Conservation (phyloP, 441 rosid genomes). For the Monsonia emarginata region DNA sequence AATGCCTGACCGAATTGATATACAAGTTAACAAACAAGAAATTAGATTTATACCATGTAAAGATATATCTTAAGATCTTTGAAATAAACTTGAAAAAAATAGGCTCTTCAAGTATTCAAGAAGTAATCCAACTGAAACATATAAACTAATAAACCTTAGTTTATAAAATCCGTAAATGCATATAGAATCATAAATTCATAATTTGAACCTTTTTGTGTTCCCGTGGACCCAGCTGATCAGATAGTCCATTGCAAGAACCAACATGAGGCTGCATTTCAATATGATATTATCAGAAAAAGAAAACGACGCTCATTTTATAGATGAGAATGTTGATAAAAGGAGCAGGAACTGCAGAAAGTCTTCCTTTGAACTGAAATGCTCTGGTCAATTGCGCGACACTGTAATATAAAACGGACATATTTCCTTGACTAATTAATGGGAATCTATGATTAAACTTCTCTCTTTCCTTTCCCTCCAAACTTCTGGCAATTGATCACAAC, state of each 20-base stretch:
- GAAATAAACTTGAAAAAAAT: conserved; percentile 3
- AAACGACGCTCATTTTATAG: not conserved
- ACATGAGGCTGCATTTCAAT: conserved; percentile 35
- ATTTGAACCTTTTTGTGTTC: conserved; percentile 69
- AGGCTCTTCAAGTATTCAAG: not conserved
- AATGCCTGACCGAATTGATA: conserved; percentile 45
- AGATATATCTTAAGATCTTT: not conserved
- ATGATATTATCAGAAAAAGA: not conserved
- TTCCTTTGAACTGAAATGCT: not conserved
- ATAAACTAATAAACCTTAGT: not conserved
- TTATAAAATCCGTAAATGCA: not conserved
- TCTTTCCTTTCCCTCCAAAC: not conserved
- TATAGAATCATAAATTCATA: conserved; percentile 7
- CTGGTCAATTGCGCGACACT: not conserved
- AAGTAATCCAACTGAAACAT: not conserved
- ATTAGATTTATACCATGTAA: conserved; percentile 13
- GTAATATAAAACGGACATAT: not conserved
- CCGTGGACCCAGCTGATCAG: conserved; percentile 36
- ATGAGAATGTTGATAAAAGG: not conserved
- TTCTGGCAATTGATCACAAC: not conserved
- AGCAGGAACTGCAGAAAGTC: not conserved
- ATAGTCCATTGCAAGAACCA: conserved; percentile 32
- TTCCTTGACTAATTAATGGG: not conserved
- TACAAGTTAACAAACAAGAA: conserved; percentile 3
- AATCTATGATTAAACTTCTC: not conserved